Evolutionary conservation across 306 rosid species (phyloP).

Genomic region (Malus fusca): DNA sequence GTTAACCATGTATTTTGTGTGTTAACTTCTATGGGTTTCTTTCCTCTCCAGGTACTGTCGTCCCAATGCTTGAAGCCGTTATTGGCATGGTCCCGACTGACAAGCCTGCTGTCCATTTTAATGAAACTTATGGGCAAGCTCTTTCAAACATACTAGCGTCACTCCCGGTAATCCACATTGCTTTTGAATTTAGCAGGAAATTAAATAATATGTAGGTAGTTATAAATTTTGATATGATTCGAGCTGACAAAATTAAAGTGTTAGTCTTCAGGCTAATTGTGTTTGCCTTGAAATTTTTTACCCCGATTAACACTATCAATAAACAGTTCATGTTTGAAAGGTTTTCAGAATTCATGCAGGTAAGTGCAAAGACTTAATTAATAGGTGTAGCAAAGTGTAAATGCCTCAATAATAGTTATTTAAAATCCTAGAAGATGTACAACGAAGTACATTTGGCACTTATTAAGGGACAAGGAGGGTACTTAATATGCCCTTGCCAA

Average conservation of each 20-base stretch:
- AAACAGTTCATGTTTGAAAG: neutral
- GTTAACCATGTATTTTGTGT: neutral
- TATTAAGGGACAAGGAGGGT: neutral
- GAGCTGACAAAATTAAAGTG: neutral
- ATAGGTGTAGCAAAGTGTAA: too few species aligned
- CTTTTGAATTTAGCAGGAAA: neutral
- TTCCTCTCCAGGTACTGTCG: conserved; percentile 46
- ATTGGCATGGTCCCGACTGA: conserved; percentile 54
- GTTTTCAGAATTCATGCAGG: neutral
- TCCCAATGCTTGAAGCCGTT: conserved; percentile 90
- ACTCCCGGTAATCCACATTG: conserved; percentile 53
- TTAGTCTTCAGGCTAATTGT: neutral
- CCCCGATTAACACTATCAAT: neutral
- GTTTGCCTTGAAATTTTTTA: neutral
- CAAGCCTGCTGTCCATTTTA: conserved; percentile 72
- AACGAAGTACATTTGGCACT: neutral
- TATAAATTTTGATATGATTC: neutral
- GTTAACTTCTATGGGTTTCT: neutral
- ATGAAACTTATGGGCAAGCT: conserved; percentile 16
- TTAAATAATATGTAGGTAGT: neutral
- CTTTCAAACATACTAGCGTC: conserved; percentile 72
- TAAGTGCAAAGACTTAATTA: neutral
- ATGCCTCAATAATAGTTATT: neutral
- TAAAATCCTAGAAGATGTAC: neutral
- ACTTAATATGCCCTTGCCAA: neutral